These are phyloP conservation scores for Petunia hybrid DNA, from an alignment of 305 asterid species.

Conservation along the genomic window DNA sequence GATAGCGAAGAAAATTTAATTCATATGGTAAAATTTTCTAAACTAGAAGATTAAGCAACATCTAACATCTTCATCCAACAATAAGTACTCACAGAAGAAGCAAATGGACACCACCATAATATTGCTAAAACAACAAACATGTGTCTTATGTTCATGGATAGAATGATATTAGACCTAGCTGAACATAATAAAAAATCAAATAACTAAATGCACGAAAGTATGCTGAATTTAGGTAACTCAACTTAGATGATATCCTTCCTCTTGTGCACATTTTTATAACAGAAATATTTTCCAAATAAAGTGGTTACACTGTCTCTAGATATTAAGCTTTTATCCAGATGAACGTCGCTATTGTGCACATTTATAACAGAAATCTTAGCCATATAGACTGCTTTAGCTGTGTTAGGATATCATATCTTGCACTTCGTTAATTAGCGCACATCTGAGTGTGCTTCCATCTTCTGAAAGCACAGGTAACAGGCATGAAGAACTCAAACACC, in stretches of 20 bases:
- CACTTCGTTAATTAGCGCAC: conserved; percentile 13
- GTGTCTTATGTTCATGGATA: conserved; percentile 2
- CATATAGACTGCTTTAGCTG: conserved; percentile 1
- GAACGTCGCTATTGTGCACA: neutral
- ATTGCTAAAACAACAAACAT: conserved; percentile 15
- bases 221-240: conserved; percentile 18
- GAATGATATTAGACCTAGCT: neutral
- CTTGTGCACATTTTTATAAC: neutral
- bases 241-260: conserved; percentile 13
- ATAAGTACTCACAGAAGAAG: neutral
- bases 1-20: conserved; percentile 19
- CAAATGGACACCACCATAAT: conserved; percentile 22
- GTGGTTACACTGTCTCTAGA: neutral
- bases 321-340: neutral
- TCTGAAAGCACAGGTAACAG: conserved; percentile 16
- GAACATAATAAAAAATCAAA: neutral
- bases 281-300: neutral
- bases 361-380: neutral
- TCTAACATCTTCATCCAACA: neutral
- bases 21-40: neutral
- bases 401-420: neutral
- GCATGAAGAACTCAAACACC: neutral
- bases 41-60: conserved; percentile 15
- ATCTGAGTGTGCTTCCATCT: conserved; percentile 12
- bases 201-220: neutral